A percentile compares a stretch with the other conserved stretches of the same genome.
These are phyloP conservation scores for Aphanomyces stellatus DNA, from an alignment of 352 stramenopile species.

Conservation along the genomic window DNA sequence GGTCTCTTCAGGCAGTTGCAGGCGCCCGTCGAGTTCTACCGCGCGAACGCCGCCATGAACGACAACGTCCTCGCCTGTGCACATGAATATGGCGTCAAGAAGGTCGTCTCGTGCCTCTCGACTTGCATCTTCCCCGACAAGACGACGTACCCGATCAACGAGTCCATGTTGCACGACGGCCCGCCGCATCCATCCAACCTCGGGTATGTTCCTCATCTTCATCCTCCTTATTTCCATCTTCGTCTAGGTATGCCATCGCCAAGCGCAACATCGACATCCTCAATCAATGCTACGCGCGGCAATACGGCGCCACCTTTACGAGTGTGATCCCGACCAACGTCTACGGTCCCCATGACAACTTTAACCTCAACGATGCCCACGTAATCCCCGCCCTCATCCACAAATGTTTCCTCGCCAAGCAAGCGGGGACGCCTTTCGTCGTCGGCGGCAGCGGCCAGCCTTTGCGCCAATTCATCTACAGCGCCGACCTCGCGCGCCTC, in stretches of 20 bases:
- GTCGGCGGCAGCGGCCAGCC: slow-evolving; percentile 94
- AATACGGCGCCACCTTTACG: slow-evolving; percentile 98
- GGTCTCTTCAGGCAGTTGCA: slow-evolving; percentile 79
- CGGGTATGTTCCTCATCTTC: slow-evolving; percentile 49
- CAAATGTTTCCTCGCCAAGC: slow-evolving; percentile 97
- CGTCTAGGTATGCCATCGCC: slow-evolving; percentile 83
- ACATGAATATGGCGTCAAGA: slow-evolving; percentile 72
- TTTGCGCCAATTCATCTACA: slow-evolving; percentile 98
- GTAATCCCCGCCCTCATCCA: slow-evolving; percentile 98
- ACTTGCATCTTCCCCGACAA: slow-evolving; percentile 99
- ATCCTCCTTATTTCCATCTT: background rate
- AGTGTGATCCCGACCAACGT: slow-evolving; percentile 99
- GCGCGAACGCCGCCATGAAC: slow-evolving; percentile 98
- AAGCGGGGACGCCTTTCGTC: slow-evolving; percentile 74
- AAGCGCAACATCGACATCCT: slow-evolving; percentile 99
- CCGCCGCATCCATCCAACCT: slow-evolving; percentile 71
- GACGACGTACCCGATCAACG: slow-evolving; percentile 97
- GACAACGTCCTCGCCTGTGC: slow-evolving; percentile 98
- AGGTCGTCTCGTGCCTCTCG: slow-evolving; percentile 97
- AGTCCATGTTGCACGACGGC: slow-evolving; percentile 94
- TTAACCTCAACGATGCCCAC: slow-evolving; percentile 94
- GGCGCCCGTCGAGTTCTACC: slow-evolving; percentile 96
- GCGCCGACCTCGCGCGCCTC: slow-evolving; percentile 90
- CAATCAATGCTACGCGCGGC: slow-evolving; percentile 93
- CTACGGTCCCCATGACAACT: slow-evolving; percentile 98